Percentiles rank a stretch among this genome's conserved stretches.
phyloP scores from a whole-genome alignment of 2,329 filamentous ascomycete genomes.

The Claviceps citrina region DNA sequence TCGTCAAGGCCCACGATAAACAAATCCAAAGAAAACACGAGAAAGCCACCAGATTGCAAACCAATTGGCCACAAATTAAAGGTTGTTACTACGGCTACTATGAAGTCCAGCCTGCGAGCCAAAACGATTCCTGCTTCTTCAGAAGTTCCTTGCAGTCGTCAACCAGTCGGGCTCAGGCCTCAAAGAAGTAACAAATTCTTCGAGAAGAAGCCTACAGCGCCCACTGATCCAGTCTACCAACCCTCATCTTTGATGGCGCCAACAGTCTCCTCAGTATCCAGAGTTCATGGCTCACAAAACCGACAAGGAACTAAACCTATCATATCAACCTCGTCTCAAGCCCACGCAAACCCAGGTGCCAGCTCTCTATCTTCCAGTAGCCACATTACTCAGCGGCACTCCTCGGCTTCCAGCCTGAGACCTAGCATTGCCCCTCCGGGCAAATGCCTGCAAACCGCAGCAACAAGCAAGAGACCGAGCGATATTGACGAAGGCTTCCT shows the following conservation, averaged over 20 bases:
- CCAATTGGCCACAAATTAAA: slow-evolving; percentile 1
- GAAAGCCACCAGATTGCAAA: background rate
- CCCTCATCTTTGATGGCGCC: slow-evolving; percentile 53
- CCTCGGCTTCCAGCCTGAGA: slow-evolving; percentile 28
- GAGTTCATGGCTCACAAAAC: slow-evolving; percentile 21
- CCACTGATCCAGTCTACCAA: slow-evolving; percentile 51
- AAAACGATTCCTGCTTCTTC: slow-evolving; percentile 18
- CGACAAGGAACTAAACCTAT: slow-evolving; percentile 21
- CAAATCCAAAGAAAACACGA: background rate
- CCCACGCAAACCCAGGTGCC: slow-evolving; percentile 14
- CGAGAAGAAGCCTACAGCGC: slow-evolving; percentile 50
- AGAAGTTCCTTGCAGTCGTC: slow-evolving; percentile 26
- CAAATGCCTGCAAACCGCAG: slow-evolving; percentile 19
- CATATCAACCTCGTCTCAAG: slow-evolving; percentile 21
- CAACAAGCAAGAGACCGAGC: slow-evolving; percentile 23
- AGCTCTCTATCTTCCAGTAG: slow-evolving; percentile 11
- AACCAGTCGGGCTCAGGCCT: slow-evolving; percentile 25
- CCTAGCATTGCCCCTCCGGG: slow-evolving; percentile 45
- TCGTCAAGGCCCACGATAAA: background rate
- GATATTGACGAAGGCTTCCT: slow-evolving; percentile 56
- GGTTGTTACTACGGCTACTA: slow-evolving; percentile 7
- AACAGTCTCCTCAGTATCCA: slow-evolving; percentile 54
- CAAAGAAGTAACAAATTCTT: slow-evolving; percentile 27
- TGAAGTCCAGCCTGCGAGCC: background rate
- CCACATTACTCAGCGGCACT: slow-evolving; percentile 29